Evolutionary conservation across 2,329 filamentous ascomycete genomes (phyloP).

Genomic region (Pseudogymnoascus sp.): DNA sequence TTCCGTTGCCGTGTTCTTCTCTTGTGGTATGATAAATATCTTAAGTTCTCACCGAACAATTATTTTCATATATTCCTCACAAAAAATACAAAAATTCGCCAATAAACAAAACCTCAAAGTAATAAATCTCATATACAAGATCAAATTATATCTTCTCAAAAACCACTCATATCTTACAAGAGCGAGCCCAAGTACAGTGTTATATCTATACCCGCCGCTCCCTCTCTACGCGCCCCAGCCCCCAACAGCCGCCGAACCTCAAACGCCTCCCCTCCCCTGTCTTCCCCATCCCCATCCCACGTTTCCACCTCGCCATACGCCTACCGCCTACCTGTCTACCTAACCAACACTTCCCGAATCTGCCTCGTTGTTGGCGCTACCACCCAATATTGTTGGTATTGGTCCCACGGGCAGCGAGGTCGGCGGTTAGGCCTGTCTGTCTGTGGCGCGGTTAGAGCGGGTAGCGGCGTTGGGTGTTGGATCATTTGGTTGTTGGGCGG

Average conservation of each 20-base stretch:
- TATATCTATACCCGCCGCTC: too few relatives aligned
- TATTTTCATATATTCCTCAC: too few relatives aligned
- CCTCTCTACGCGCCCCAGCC: neutral
- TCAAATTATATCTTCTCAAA: neutral
- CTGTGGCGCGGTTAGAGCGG: neutral
- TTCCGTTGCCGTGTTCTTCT: too few relatives aligned
- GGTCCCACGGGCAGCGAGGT: neutral
- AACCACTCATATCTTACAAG: neutral
- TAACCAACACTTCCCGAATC: neutral
- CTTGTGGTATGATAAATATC: neutral
- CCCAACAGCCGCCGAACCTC: neutral
- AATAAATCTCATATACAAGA: neutral
- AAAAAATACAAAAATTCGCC: neutral
- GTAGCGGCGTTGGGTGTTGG: neutral
- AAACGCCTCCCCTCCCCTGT: neutral
- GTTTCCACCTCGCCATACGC: neutral
- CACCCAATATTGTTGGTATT: neutral
- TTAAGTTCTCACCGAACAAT: too few relatives aligned
- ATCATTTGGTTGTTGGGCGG: neutral
- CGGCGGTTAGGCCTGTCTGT: neutral
- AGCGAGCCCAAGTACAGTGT: neutral
- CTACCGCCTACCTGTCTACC: neutral
- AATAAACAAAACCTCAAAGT: neutral
- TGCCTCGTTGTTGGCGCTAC: neutral
- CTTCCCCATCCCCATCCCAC: neutral